phyloP scores from a whole-genome alignment of 208 protist genomes.

The Blechomonas ayalai region DNA sequence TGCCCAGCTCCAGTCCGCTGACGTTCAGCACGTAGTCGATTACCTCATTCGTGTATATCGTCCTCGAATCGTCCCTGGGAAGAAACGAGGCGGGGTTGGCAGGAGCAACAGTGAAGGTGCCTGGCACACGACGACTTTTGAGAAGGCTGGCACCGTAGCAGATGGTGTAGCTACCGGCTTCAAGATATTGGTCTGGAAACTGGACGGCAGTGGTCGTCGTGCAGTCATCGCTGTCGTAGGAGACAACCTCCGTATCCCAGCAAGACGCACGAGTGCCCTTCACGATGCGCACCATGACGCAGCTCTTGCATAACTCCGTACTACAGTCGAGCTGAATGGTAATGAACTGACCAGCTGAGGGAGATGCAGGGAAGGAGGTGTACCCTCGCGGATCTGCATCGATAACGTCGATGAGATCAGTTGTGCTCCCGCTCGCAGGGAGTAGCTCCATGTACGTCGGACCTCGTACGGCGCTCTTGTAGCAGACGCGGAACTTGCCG shows the following conservation, averaged over 20 bases:
- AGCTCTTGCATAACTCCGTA: conserved; percentile 29
- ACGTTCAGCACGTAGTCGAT: conserved; percentile 52
- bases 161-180: conserved; percentile 59
- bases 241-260: conserved; percentile 31
- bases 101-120: conserved; percentile 32
- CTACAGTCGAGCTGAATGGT: conserved; percentile 49
- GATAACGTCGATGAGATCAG: conserved; percentile 19
- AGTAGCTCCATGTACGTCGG: too few species aligned
- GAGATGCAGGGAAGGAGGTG: conserved; percentile 23
- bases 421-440: too few species aligned
- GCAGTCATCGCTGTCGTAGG: conserved; percentile 60
- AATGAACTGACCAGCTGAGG: conserved; percentile 62
- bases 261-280: conserved; percentile 50
- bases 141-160: conserved; percentile 49
- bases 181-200: conserved; percentile 66
- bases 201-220: conserved; percentile 33
- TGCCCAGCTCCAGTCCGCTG: conserved; percentile 42
- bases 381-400: conserved; percentile 41
- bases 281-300: conserved; percentile 55
- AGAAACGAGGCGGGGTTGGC: conserved; percentile 62
- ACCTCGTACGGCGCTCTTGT: conserved; percentile 33
- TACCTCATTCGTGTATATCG: conserved; percentile 72
- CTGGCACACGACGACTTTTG: conserved; percentile 50
- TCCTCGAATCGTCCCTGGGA: conserved; percentile 7
- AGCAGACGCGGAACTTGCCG: conserved; percentile 84